Evolutionary conservation across 495 filamentous ascomycete genomes (phyloP).

Genomic region (Penicillium arizonense): DNA sequence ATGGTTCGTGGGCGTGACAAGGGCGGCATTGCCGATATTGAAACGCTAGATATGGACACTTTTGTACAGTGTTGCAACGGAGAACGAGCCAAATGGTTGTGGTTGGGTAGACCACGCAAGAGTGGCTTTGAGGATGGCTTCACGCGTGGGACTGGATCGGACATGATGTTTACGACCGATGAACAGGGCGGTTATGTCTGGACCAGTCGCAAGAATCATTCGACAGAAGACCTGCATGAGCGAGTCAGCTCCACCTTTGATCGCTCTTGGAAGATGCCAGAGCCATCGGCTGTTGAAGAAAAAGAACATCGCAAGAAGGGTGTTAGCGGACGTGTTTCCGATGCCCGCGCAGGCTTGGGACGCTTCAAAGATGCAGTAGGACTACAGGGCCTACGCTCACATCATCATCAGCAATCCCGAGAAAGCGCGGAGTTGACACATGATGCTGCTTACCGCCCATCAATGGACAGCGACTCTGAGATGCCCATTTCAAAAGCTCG

Average conservation of each 20-base stretch:
- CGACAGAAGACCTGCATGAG: constrained; percentile 38
- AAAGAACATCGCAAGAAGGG: constrained; percentile 73
- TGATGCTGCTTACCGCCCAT: constrained; percentile 29
- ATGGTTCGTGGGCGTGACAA: constrained; percentile 90
- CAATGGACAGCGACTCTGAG: constrained; percentile 37
- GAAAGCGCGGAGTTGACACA: constrained; percentile 34
- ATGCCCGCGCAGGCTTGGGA: constrained; percentile 79
- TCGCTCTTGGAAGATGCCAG: constrained; percentile 28
- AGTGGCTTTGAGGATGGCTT: constrained; percentile 50
- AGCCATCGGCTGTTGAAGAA: constrained; percentile 42
- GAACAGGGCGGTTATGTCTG: constrained; percentile 62
- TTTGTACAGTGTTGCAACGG: constrained; percentile 76
- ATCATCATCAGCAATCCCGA: constrained; percentile 43
- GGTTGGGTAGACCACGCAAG: constrained; percentile 83
- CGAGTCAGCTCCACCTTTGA: constrained; percentile 28
- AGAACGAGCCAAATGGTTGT: constrained; percentile 85
- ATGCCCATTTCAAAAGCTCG: constrained; percentile 9
- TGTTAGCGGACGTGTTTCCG: constrained; percentile 75
- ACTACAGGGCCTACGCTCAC: constrained; percentile 45
- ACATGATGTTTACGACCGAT: constrained; percentile 67
- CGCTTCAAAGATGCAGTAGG: constrained; percentile 85
- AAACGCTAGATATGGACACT: constrained; percentile 83
- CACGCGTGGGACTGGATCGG: constrained; percentile 50
- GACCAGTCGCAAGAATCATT: constrained; percentile 53
- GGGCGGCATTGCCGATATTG: constrained; percentile 84